A percentile compares a stretch with the other conserved stretches of the same genome.
phyloP scores from a whole-genome alignment of 176 grass and related monocot genomes.

The Musa schizocarpa region DNA sequence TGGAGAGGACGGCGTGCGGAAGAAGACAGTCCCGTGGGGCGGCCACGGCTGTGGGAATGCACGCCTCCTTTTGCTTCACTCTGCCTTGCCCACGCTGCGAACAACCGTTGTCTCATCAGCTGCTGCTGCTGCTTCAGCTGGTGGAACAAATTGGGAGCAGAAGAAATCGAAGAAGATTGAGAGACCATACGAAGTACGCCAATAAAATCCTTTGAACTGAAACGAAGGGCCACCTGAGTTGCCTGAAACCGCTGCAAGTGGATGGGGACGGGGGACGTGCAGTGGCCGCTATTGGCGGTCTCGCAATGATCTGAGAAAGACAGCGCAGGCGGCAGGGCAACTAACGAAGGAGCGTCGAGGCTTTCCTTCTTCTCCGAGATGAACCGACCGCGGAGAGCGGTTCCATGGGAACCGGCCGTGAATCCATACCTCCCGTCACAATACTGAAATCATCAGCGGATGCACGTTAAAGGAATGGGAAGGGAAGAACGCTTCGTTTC shows the following conservation, averaged over 20 bases:
- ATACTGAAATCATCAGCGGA: background rate
- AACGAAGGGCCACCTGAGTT: slow-evolving; percentile 7
- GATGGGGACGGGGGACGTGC: background rate
- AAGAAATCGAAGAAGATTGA: background rate
- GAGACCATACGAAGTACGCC: background rate
- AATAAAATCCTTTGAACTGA: background rate
- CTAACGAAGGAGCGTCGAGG: background rate
- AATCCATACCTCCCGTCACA: background rate
- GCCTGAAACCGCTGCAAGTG: background rate
- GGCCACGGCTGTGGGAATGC: background rate
- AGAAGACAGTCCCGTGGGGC: background rate
- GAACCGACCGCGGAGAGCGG: background rate
- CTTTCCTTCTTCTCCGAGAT: background rate
- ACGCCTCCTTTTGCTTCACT: background rate
- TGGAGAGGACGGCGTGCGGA: slow-evolving; percentile 39
- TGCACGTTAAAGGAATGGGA: background rate
- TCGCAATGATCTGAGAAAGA: background rate
- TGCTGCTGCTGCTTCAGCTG: slow-evolving; percentile 21
- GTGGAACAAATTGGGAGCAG: slow-evolving; percentile 14
- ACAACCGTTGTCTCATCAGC: slow-evolving; percentile 1
- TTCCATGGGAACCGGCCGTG: slow-evolving; percentile 12
- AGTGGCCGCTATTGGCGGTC: background rate
- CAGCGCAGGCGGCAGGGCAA: background rate
- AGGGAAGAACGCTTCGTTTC: background rate
- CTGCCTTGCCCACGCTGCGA: slow-evolving; percentile 3